Evolutionary conservation across 371 early-diverging fungal species (phyloP).

Genomic region (Rhizopus arrhizus): DNA sequence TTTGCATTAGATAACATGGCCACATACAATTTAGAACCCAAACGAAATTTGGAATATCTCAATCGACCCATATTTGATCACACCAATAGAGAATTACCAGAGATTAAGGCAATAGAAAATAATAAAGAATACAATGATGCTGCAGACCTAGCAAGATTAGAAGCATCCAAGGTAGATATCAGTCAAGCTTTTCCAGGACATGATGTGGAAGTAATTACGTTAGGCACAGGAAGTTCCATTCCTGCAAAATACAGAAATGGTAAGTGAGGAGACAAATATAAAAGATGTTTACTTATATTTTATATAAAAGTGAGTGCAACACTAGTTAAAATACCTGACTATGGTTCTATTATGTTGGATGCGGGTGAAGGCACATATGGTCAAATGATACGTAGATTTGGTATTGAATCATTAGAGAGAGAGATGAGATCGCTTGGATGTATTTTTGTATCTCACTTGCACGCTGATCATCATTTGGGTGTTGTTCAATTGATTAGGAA

Average conservation of each 20-base stretch:
- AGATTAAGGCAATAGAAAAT: slow-evolving; percentile 27
- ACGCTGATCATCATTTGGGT: slow-evolving; percentile 99
- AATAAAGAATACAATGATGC: slow-evolving; percentile 32
- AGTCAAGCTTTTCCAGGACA: slow-evolving; percentile 45
- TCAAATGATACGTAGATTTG: slow-evolving; percentile 87
- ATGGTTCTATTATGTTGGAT: slow-evolving; percentile 85
- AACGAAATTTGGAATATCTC: slow-evolving; percentile 16
- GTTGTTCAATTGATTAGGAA: slow-evolving; percentile 68
- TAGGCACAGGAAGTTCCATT: slow-evolving; percentile 96
- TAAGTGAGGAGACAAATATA: slow-evolving; percentile 28
- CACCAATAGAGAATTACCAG: slow-evolving; percentile 10
- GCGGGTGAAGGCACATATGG: slow-evolving; percentile 97
- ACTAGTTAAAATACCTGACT: slow-evolving; percentile 63
- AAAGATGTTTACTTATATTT: slow-evolving; percentile 12
- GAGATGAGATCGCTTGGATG: slow-evolving; percentile 61
- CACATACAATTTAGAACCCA: slow-evolving; percentile 38
- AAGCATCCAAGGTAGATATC: slow-evolving; percentile 33
- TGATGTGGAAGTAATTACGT: slow-evolving; percentile 65
- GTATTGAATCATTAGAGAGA: slow-evolving; percentile 37
- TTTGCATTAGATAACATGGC: slow-evolving; percentile 32
- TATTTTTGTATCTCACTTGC: slow-evolving; percentile 96
- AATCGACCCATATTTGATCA: slow-evolving; percentile 32
- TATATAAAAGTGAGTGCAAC: slow-evolving; percentile 77
- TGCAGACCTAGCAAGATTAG: slow-evolving; percentile 33
- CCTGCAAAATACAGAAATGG: slow-evolving; percentile 98